Conservation (phyloP, 208 protist species). For the Trypanosoma mega region DNA sequence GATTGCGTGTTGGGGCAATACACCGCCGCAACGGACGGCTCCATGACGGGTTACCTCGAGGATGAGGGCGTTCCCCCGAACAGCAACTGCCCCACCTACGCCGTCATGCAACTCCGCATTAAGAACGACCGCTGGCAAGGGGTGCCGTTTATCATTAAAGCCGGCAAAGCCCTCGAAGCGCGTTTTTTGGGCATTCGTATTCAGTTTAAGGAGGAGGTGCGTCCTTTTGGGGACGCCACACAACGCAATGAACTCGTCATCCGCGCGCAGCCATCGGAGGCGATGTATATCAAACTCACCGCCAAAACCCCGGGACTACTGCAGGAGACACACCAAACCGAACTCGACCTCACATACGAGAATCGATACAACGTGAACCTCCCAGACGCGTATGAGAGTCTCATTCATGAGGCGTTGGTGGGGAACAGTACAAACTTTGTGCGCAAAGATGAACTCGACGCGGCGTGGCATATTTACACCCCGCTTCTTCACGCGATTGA, state of each 20-base stretch:
- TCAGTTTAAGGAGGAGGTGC: conserved; percentile 89
- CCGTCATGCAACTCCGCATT: conserved; percentile 74
- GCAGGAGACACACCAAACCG: conserved; percentile 78
- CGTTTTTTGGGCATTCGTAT: conserved; percentile 83
- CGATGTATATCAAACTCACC: conserved; percentile 92
- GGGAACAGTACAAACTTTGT: conserved; percentile 92
- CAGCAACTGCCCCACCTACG: conserved; percentile 90
- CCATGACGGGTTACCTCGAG: conserved; percentile 87
- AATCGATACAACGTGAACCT: conserved; percentile 74
- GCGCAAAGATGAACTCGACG: conserved; percentile 90
- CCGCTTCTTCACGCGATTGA: conserved; percentile 90
- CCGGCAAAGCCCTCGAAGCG: conserved; percentile 89
- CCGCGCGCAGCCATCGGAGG: conserved; percentile 89
- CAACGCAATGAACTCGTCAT: conserved; percentile 93
- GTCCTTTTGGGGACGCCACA: conserved; percentile 68
- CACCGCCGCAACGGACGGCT: conserved; percentile 68
- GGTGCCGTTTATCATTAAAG: conserved; percentile 93
- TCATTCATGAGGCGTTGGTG: conserved; percentile 83
- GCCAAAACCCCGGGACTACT: conserved; percentile 84
- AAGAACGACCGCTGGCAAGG: conserved; percentile 94
- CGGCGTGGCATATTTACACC: conserved; percentile 91
- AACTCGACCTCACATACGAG: conserved; percentile 90
- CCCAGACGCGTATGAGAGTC: conserved; percentile 91
- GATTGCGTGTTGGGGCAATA: conserved; percentile 94
- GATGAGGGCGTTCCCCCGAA: conserved; percentile 76